These are phyloP conservation scores for Clonostachys sp. DNA, from an alignment of 2,329 filamentous ascomycete species.

Conservation along the genomic window DNA sequence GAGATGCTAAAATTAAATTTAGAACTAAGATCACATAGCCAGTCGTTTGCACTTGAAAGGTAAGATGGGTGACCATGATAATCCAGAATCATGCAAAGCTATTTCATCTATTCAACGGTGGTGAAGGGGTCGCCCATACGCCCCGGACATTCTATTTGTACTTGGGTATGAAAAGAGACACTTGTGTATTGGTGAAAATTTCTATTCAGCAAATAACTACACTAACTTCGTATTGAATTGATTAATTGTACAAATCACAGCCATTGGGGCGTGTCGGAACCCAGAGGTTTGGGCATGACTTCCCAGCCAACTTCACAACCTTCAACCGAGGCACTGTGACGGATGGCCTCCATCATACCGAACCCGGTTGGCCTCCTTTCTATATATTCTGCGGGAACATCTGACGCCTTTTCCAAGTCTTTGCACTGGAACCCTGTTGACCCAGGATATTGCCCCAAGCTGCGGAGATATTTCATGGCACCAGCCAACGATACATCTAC, in stretches of 20 bases:
- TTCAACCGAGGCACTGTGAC: slow-evolving; percentile 40
- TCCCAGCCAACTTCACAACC: slow-evolving; percentile 42
- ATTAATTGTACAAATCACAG: background rate
- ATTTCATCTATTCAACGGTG: no score
- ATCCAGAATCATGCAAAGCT: no score
- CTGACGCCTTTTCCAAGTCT: slow-evolving; percentile 17
- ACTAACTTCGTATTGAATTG: no score
- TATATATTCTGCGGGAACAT: slow-evolving; percentile 26
- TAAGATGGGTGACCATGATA: no score
- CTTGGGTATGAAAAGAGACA: no score
- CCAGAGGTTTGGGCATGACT: slow-evolving; percentile 42
- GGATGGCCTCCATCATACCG: slow-evolving; percentile 39
- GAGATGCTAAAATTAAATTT: no score
- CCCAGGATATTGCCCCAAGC: slow-evolving; percentile 44
- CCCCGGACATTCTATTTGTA: no score
- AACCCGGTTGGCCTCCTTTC: slow-evolving; percentile 39
- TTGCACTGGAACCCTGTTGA: slow-evolving; percentile 32
- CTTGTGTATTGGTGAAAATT: no score
- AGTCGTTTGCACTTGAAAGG: no score
- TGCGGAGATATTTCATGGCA: slow-evolving; percentile 49
- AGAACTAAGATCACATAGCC: no score
- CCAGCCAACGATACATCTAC: slow-evolving; percentile 52
- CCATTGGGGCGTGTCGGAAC: slow-evolving; percentile 38
- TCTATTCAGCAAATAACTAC: no score
- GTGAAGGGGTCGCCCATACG: no score